Evolutionary conservation across 768 basidiomycete species (phyloP), one percentile per base, ranked within the genome.

Genomic region (Russula abietina): DNA sequence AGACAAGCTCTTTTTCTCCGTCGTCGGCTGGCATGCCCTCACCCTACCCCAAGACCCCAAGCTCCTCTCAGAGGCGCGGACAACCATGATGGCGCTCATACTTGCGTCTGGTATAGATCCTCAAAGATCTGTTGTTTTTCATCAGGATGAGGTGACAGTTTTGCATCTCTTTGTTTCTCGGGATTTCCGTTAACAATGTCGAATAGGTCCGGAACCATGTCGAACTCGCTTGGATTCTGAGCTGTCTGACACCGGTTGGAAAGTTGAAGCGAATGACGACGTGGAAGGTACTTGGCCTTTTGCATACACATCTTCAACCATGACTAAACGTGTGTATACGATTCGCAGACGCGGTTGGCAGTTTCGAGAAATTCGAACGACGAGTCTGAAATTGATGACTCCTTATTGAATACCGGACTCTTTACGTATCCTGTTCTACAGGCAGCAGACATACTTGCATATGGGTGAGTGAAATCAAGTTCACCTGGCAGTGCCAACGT

Each of bases 21-120:
- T 97, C 65, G 95, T 95, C 14, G 95, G 95, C 32, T 88, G 93
- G 82, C 96, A 98, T 71, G 94, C 95, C 12, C 79, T 98, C 69
- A 98, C 94, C 2, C 77, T 98, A 28, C 93, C 93, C 6, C 93
- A 96, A 78, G 79, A 94, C 71, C 91, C 93, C 0, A 71, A 75
- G 41, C 71, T 75, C 14, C 79, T 98, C 9, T 76, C 77, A 16
- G 71, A 75, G 2, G 84, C 93, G 22, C 79, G 89, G 49, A 79
- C 78, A 57, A 87, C 94, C 50, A 86, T 91, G 82, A 77, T 96
- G 28, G 93, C 94, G 0, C 83, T 85, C 9, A 73, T 98, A 17
- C 77, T 98, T 9, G 92, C 95, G 0, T 80, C 92, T 55, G 94
- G 95, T 1, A 79, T 98, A 39, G 86, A 95, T 72, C 89, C 89